Percentiles rank a stretch among this genome's conserved stretches.
Evolutionary conservation across 306 rosid species (phyloP).

Genomic region (Comarum palustre): DNA sequence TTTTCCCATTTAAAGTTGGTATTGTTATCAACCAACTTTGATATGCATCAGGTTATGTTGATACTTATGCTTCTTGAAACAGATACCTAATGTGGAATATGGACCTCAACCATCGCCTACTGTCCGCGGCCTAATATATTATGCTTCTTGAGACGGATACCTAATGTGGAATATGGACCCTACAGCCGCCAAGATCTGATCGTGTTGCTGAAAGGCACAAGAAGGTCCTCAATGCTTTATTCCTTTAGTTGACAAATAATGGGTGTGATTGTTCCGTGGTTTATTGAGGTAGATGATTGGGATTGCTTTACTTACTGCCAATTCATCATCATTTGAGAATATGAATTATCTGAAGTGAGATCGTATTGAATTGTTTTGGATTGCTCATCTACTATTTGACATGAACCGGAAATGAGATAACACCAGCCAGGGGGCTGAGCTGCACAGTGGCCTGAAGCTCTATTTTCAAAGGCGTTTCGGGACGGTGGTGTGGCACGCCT

Average conservation of each 20-base stretch:
- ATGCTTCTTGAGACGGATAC: conserved; percentile 1
- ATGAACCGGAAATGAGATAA: not conserved
- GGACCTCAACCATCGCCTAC: too few species aligned
- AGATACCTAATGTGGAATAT: not conserved
- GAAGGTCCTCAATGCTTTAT: not conserved
- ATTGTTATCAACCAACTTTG: not conserved
- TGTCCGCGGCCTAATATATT: not conserved
- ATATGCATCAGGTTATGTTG: not conserved
- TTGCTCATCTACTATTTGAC: not conserved
- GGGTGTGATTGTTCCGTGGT: not conserved
- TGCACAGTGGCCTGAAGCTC: too few species aligned
- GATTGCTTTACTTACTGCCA: not conserved
- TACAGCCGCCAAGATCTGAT: not conserved
- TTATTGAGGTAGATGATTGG: not conserved
- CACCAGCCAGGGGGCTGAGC: not conserved
- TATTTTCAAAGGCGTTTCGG: too few species aligned
- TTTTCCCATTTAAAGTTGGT: not conserved
- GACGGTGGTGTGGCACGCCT: too few species aligned
- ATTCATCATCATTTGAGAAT: not conserved
- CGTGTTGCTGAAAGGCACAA: not conserved
- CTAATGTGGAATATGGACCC: not conserved
- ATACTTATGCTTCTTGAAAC: not conserved
- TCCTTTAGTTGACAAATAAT: not conserved
- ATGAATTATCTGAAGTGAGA: not conserved
- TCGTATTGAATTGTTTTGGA: not conserved